phyloP scores from a whole-genome alignment of 257 asterid genomes.

The Salvia splendens region DNA sequence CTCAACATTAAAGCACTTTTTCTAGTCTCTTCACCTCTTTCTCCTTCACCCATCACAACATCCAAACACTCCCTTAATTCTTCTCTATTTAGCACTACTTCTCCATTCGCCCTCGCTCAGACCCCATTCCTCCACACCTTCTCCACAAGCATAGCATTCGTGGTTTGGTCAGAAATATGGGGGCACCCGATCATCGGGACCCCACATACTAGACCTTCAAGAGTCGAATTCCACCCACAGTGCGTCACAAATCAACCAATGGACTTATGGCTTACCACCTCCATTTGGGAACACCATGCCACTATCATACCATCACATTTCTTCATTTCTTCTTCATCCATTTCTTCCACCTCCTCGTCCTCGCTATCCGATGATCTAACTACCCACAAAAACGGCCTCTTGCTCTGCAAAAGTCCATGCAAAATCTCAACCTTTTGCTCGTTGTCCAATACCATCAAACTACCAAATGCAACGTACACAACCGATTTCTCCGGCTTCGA shows the following conservation, averaged over 20 bases:
- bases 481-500: constrained; percentile 41
- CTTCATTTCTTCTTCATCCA: constrained; percentile 15
- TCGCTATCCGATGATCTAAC: constrained; percentile 36
- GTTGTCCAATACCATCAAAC: constrained; percentile 37
- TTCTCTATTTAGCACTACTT: constrained; percentile 38
- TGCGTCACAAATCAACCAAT: constrained; percentile 65
- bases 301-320: constrained; percentile 49
- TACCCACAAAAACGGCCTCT: constrained; percentile 52
- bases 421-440: constrained; percentile 54
- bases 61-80: constrained; percentile 51
- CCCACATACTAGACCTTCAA: constrained; percentile 53
- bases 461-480: constrained; percentile 63
- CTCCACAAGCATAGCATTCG: constrained; percentile 57
- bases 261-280: constrained; percentile 49
- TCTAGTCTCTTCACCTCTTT: constrained; percentile 42
- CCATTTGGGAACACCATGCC: constrained; percentile 61
- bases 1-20: constrained; percentile 48
- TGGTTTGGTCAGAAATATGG: constrained; percentile 51
- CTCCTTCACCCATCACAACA: constrained; percentile 52
- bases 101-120: constrained; percentile 45
- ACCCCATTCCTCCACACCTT: constrained; percentile 67
- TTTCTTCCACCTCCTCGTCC: constrained; percentile 34
- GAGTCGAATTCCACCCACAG: constrained; percentile 74
- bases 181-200: constrained; percentile 57
- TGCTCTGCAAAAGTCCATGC: constrained; percentile 37